Base-by-base conservation (phyloP, 208 protist species). In the Crithidia mellificae region DNA sequence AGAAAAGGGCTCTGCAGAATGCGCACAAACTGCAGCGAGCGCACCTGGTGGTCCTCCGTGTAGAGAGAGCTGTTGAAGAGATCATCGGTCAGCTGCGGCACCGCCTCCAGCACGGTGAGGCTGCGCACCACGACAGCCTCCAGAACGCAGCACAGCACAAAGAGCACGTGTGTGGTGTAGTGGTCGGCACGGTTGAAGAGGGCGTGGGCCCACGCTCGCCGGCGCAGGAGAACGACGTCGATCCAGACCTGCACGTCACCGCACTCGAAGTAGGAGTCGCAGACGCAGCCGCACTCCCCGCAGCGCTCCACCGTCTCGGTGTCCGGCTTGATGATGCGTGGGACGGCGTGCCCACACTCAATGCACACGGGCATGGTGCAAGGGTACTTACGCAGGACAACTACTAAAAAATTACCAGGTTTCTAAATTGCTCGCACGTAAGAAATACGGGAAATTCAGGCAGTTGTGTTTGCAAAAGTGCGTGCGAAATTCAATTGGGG, bases 281-380 rank as follows among this genome's bases (percentile, higher is more conserved):
- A 86, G 24, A 75, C 68, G 12, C 55, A 57, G 14, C 80, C 86
- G 49, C 91, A 96, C 25, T 58, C 25, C 0, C 66, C 54, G 67
- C 88, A 96, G n/a, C 81, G 80, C 50, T 92, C 86, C 12, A 96
- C 84, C 22, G 83, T 83, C 25, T 86, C 67, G 11, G 80, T 92
- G 44, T 96, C 80, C 0, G 84, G 78, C 19, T 87, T 82, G 54
- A 96, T 80, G 74, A 93, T 78, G 34, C 78, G 68, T 20, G 41
- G 59, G 24, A 90, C 72, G 50, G 59, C 61, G 43, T 54, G 32
- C 12, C 73, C 76, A 54, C 91, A 96, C 63, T 96, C 84, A 34
- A 93, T 83, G 58, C 91, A 96, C 5, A 82, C 78, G 1, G 86
- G 81, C 91, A 96, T 96, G n/a, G n/a, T n/a, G n/a, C n/a, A n/a